Evolutionary conservation across 2,329 filamentous ascomycete species (phyloP), one percentile per base, ranked within the genome.

Genomic region (Claviceps arundinis): DNA sequence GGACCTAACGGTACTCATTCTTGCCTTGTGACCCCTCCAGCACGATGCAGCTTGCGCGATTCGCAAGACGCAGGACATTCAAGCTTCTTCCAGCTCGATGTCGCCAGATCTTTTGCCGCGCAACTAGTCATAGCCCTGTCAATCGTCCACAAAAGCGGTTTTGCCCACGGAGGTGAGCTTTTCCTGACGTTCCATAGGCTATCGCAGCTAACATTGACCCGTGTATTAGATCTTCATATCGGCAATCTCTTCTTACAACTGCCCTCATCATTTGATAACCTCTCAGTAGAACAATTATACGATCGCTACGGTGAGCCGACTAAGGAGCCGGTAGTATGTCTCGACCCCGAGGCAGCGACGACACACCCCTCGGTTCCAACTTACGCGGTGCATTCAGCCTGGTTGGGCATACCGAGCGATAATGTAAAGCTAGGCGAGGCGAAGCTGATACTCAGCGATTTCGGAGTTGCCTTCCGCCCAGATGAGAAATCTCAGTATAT

Each of bases 231-330:
- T 30, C 26, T 30, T 30, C 26, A 30, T 30, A 2, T 30, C 2
- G 26, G 65, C 14, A 70, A 70, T 52, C 45, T 65, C 30, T 60
- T 69, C 26, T 55, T 70, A 37, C 59, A 50, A 37, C 24, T 52
- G 41, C 52, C 59, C 2, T 57, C 55, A 7, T 47, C 49, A 1
- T 54, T 65, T 14, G 50, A 63, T n/a, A 41, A 45, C 13, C 50
- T 63, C 2, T 61, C 63, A 16, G 43, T 54, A 6, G 44, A 60
- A 34, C 48, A 65, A 37, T 17, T 65, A 0, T 64, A 72, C 41
- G 52, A 37, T 5, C 47, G 55, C 1, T 63, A 56, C 42, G 57
- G 59, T 1, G 47, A 48, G 2, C 64, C 60, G 24, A 53, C 59
- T 5, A 30, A 9, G 26, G 7, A 30, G 7, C 26, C 26, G 26